phyloP scores from a whole-genome alignment of 768 basidiomycete genomes.

The Mycena venus region DNA sequence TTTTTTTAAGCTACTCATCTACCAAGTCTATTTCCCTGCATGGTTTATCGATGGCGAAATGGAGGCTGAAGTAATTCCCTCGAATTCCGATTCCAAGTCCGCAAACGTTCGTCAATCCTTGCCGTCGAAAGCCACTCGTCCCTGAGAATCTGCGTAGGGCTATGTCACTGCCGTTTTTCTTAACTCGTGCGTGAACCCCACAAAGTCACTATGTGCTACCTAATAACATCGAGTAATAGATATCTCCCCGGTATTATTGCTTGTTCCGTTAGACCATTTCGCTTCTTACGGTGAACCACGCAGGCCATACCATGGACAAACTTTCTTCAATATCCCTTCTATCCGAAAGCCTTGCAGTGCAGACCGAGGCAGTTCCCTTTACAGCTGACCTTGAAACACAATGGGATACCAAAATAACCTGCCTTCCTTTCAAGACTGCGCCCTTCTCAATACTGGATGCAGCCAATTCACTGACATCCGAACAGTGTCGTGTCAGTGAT shows the following conservation, averaged over 20 bases:
- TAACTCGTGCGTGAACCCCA: slow-evolving; percentile 61
- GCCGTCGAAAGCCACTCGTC: neutral
- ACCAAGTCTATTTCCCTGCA: slow-evolving; percentile 71
- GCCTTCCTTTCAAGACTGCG: slow-evolving; percentile 68
- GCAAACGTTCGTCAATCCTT: slow-evolving; percentile 31
- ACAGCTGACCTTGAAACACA: slow-evolving; percentile 61
- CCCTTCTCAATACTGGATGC: slow-evolving; percentile 65
- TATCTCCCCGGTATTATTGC: slow-evolving; percentile 58
- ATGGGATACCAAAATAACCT: slow-evolving; percentile 62
- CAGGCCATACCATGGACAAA: slow-evolving; percentile 60
- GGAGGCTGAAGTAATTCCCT: slow-evolving; percentile 49
- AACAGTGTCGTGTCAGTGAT: slow-evolving; percentile 51
- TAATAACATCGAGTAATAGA: slow-evolving; percentile 44
- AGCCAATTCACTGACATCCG: slow-evolving; percentile 48
- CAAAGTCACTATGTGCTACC: slow-evolving; percentile 2
- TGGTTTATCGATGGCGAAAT: slow-evolving; percentile 74
- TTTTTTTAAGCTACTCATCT: slow-evolving; percentile 51
- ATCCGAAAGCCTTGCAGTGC: slow-evolving; percentile 38
- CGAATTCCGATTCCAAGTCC: slow-evolving; percentile 36
- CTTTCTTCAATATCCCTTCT: slow-evolving; percentile 60
- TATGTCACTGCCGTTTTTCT: slow-evolving; percentile 50
- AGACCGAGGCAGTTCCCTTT: slow-evolving; percentile 58
- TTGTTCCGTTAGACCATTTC: neutral
- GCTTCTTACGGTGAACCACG: neutral
- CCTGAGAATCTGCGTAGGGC: slow-evolving; percentile 38